Percentiles rank a stretch among this genome's conserved stretches.
phyloP scores from a whole-genome alignment of 2,329 filamentous ascomycete genomes.

The Phoma sp. region DNA sequence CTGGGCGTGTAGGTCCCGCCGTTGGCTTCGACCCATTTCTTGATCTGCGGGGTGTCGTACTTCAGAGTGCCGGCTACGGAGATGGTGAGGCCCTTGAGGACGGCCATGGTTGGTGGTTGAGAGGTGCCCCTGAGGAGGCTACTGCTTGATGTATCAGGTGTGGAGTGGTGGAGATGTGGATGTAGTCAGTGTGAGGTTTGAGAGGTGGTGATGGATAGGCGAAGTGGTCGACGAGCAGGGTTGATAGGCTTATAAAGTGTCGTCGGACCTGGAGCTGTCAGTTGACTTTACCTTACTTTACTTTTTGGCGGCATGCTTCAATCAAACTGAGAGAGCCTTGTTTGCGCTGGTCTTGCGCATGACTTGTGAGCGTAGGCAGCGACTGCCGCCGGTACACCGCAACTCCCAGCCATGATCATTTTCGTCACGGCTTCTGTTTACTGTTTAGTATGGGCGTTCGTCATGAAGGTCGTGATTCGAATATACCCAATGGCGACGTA shows the following conservation, averaged over 20 bases:
- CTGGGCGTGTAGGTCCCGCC: conserved; percentile 63
- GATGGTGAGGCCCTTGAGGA: conserved; percentile 62
- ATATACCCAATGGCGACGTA: no score
- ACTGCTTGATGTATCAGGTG: neutral
- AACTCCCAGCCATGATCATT: neutral
- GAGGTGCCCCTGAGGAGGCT: neutral
- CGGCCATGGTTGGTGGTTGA: conserved; percentile 29
- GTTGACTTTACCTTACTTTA: conserved; percentile 23
- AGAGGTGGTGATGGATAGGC: neutral
- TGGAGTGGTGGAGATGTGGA: neutral
- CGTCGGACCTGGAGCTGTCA: neutral
- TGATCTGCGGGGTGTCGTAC: conserved; percentile 59
- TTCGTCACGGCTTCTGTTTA: no score
- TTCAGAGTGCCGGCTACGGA: conserved; percentile 65
- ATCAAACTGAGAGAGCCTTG: conserved; percentile 19
- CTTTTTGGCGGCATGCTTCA: conserved; percentile 12
- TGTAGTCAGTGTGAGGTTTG: neutral
- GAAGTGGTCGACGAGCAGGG: no score
- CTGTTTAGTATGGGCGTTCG: neutral
- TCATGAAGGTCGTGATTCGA: neutral
- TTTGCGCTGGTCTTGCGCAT: neutral
- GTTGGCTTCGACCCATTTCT: conserved; percentile 68
- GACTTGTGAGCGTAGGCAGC: no score
- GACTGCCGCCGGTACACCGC: neutral
- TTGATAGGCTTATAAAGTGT: neutral